A percentile compares a stretch with the other conserved stretches of the same genome.
Evolutionary conservation across 2,329 filamentous ascomycete species (phyloP).

Genomic region (Botryotinia calthae): DNA sequence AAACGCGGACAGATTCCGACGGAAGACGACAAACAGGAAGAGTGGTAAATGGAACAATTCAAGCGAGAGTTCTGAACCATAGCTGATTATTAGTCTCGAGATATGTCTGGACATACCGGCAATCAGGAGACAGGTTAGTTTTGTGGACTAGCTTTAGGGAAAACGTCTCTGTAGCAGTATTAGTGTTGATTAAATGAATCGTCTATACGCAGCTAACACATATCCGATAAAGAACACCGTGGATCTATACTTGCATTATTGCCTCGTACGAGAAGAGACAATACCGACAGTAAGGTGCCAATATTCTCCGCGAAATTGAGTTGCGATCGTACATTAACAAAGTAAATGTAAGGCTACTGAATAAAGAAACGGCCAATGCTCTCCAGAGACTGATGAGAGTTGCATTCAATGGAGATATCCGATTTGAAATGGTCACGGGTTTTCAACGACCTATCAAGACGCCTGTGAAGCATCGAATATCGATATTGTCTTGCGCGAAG

Average conservation of each 20-base stretch:
- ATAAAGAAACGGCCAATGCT: background rate
- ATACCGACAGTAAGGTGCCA: background rate
- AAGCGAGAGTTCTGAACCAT: background rate
- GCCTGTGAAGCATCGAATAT: background rate
- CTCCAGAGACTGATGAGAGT: background rate
- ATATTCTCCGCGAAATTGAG: background rate
- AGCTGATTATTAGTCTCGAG: background rate
- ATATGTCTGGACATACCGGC: background rate
- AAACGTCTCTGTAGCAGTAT: background rate
- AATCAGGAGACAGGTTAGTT: background rate
- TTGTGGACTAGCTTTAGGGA: background rate
- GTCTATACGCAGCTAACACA: background rate
- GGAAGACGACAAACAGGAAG: background rate
- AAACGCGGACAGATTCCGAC: background rate
- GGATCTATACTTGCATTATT: background rate
- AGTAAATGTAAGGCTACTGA: background rate
- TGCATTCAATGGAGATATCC: background rate
- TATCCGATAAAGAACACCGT: background rate
- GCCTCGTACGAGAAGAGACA: background rate
- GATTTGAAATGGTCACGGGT: background rate
- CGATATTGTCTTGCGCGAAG: background rate
- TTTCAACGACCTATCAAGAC: background rate
- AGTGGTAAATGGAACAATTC: background rate
- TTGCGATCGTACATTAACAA: background rate
- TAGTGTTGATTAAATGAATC: background rate